A percentile compares a stretch with the other conserved stretches of the same genome.
Evolutionary conservation across 148 eudicot species (phyloP).

Genomic region (Nyssa sinensis): DNA sequence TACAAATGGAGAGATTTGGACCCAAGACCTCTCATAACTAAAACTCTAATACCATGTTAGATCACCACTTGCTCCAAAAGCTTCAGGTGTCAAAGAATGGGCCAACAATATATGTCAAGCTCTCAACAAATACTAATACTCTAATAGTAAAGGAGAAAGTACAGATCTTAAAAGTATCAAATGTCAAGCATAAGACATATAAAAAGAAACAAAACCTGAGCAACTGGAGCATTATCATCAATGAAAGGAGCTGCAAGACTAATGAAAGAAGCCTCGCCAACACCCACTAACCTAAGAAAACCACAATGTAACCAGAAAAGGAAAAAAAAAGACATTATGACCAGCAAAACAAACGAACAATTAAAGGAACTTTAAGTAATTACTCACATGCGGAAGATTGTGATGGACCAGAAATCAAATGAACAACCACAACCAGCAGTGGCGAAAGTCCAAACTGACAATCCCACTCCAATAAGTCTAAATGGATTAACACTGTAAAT

Average conservation of each 20-base stretch:
- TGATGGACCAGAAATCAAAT: constrained; percentile 79
- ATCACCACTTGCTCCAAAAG: too few relatives aligned
- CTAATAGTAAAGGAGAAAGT: not conserved
- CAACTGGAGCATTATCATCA: constrained; percentile 89
- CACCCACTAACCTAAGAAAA: constrained; percentile 86
- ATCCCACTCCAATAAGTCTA: constrained; percentile 92
- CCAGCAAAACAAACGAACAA: constrained; percentile 10
- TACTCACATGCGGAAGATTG: constrained; percentile 82
- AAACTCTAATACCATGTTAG: too few relatives aligned
- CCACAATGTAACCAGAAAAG: not conserved
- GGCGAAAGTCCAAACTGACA: constrained; percentile 89
- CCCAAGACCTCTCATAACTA: too few relatives aligned
- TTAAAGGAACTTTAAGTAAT: constrained; percentile 5
- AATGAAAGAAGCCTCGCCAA: constrained; percentile 97
- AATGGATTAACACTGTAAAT: constrained; percentile 87
- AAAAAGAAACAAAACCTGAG: constrained; percentile 54
- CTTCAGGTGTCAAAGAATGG: too few relatives aligned
- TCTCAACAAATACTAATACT: too few relatives aligned
- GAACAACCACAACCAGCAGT: constrained; percentile 79
- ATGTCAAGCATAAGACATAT: not conserved
- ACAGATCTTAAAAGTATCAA: not conserved
- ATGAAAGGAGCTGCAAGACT: constrained; percentile 99
- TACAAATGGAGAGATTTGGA: too few relatives aligned
- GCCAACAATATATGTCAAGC: too few relatives aligned
- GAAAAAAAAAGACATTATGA: constrained; percentile 10